Evolutionary conservation across 306 rosid genomes (phyloP).

Genomic region (Quercus ilex): DNA sequence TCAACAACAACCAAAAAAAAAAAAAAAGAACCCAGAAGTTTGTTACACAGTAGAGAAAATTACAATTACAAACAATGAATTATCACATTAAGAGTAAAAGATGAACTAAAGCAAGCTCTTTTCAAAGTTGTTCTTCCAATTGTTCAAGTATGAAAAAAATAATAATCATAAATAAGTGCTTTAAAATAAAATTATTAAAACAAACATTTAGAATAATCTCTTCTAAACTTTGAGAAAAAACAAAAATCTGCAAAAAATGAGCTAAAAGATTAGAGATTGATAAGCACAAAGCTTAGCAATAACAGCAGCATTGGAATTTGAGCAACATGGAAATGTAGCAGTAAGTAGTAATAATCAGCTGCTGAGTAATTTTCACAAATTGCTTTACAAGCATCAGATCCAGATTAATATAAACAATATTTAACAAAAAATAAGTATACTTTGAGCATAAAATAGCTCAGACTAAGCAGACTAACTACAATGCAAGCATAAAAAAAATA

Average conservation of each 20-base stretch:
- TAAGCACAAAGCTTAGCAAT: not conserved
- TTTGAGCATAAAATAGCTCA: slow-evolving; percentile 19
- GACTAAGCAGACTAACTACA: slow-evolving; percentile 22
- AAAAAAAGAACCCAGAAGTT: not conserved
- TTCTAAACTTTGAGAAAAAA: slow-evolving; percentile 11
- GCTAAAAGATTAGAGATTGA: slow-evolving; percentile 12
- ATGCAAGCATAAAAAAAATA: slow-evolving; percentile 23
- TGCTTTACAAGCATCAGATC: slow-evolving; percentile 41
- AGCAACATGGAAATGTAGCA: slow-evolving; percentile 11
- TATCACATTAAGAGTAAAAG: not conserved
- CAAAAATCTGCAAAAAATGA: not conserved
- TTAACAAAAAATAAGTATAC: not conserved
- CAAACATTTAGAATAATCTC: not conserved
- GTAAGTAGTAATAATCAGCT: slow-evolving; percentile 11
- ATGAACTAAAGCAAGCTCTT: not conserved
- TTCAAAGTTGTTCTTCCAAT: not conserved
- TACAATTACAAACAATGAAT: not conserved
- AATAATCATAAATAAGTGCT: not conserved
- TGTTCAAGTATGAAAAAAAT: not conserved
- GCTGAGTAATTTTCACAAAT: not conserved
- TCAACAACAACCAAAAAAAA: not conserved
- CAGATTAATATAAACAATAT: slow-evolving; percentile 15
- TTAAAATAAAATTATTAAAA: not conserved
- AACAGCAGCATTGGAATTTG: not conserved
- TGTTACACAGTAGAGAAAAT: not conserved